Percentiles rank a stretch among this genome's conserved stretches.
Conservation (phyloP, 352 stramenopile genomes). For the Globisporangium parvum region DNA sequence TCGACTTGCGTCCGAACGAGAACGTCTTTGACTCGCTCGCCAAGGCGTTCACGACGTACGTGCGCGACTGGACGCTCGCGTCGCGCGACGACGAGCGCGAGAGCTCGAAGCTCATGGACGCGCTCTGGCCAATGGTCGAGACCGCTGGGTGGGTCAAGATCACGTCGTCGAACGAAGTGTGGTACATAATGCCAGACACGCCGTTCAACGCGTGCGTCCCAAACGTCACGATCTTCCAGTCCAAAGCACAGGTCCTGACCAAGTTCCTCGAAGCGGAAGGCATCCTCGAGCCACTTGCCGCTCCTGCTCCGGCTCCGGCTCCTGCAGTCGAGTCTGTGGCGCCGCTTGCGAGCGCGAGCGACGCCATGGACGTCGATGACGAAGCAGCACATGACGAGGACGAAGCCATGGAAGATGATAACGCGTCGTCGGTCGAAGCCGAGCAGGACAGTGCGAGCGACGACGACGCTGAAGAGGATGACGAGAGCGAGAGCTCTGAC, state of each 20-base stretch:
- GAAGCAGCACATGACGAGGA: neutral
- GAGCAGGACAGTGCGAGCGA: slow-evolving; percentile 1
- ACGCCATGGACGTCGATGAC: slow-evolving; percentile 17
- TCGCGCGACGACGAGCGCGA: slow-evolving; percentile 11
- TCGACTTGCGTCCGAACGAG: slow-evolving; percentile 61
- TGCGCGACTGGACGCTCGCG: slow-evolving; percentile 31
- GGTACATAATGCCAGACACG: slow-evolving; percentile 61
- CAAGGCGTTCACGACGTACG: slow-evolving; percentile 45
- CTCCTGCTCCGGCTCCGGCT: too few species aligned
- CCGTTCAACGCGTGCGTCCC: slow-evolving; percentile 62
- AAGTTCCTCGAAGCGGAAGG: slow-evolving; percentile 45
- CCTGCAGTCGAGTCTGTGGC: too few species aligned
- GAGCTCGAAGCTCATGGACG: slow-evolving; percentile 25
- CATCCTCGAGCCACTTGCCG: slow-evolving; percentile 10
- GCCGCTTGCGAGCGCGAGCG: neutral
- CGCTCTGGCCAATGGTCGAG: slow-evolving; percentile 57
- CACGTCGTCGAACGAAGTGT: slow-evolving; percentile 34
- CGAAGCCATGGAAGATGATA: slow-evolving; percentile 1
- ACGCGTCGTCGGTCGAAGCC: slow-evolving; percentile 5
- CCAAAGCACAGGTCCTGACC: slow-evolving; percentile 48
- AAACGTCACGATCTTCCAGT: slow-evolving; percentile 71
- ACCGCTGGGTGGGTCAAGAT: slow-evolving; percentile 56
- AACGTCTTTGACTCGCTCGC: slow-evolving; percentile 75
- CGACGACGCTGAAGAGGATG: slow-evolving; percentile 6
- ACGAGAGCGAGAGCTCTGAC: slow-evolving; percentile 15